phyloP scores from a whole-genome alignment of 176 grass and related monocot species.

The Paspalum notatum region DNA sequence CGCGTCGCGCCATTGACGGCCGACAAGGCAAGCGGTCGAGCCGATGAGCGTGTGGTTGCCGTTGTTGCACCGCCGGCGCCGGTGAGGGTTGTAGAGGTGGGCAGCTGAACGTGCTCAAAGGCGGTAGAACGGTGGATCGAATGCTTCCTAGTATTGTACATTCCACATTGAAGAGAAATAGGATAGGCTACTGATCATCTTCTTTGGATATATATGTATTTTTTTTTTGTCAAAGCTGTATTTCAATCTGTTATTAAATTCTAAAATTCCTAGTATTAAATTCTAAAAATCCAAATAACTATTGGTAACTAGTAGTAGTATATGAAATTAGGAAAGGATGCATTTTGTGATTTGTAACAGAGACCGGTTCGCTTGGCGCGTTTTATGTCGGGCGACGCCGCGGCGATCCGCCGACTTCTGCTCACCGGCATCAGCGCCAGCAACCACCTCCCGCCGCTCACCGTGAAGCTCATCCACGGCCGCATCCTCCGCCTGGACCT shows the following conservation, averaged over 20 bases:
- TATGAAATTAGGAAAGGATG: no score
- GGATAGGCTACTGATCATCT: no score
- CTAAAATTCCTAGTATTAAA: no score
- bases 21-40: neutral
- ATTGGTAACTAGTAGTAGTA: no score
- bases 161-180: no score
- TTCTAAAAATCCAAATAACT: no score
- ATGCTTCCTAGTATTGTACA: no score
- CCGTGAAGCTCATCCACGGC: constrained; percentile 49
- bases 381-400: neutral
- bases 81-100: constrained; percentile 13
- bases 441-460: constrained; percentile 25
- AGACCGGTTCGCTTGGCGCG: neutral
- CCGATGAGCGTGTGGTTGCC: neutral
- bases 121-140: neutral
- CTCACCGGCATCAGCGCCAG: neutral
- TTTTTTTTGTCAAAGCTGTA: no score
- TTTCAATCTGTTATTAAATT: no score
- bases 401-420: constrained; percentile 15
- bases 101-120: neutral
- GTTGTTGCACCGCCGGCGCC: constrained; percentile 24
- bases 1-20: neutral
- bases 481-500: constrained; percentile 59
- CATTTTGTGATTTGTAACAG: no score
- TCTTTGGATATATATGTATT: no score